Conservation (phyloP, 805 yeast genomes). For the Brettanomyces anomalus region DNA sequence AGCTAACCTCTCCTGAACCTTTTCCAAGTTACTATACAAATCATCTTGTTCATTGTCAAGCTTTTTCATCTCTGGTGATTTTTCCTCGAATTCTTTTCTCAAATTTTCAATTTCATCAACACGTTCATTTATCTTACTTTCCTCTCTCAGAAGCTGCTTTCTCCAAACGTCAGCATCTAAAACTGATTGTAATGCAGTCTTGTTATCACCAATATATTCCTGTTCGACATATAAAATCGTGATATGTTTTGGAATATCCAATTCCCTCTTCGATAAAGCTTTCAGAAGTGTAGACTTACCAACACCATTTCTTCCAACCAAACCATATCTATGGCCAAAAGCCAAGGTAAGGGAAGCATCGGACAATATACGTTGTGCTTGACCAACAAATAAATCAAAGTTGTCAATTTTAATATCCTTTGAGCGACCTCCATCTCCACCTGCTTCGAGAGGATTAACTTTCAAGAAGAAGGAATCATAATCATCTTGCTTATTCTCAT, state of each 20-base stretch:
- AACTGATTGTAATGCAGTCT: constrained; percentile 87
- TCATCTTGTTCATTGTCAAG: constrained; percentile 88
- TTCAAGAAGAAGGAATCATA: constrained; percentile 93
- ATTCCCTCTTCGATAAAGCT: constrained; percentile 89
- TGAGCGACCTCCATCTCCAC: constrained; percentile 88
- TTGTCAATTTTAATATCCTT: constrained; percentile 91
- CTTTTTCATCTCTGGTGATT: constrained; percentile 62
- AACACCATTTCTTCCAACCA: constrained; percentile 98
- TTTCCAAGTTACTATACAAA: constrained; percentile 67
- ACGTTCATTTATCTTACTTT: constrained; percentile 62
- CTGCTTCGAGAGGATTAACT: constrained; percentile 90
- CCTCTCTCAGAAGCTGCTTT: constrained; percentile 76
- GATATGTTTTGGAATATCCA: constrained; percentile 89
- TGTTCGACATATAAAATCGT: constrained; percentile 96
- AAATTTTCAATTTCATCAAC: constrained; percentile 65
- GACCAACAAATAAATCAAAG: constrained; percentile 92
- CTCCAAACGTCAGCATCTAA: constrained; percentile 99
- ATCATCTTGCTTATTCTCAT: constrained; percentile 55
- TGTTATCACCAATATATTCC: constrained; percentile 91
- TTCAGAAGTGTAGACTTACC: constrained; percentile 93
- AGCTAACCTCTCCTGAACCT: constrained; percentile 68
- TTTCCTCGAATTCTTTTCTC: constrained; percentile 65
- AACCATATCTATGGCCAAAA: constrained; percentile 91
- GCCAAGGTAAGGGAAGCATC: constrained; percentile 83
- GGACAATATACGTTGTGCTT: constrained; percentile 84